Conservation (phyloP, 73 alveolate genomes). For the Paramecium octaurelia region DNA sequence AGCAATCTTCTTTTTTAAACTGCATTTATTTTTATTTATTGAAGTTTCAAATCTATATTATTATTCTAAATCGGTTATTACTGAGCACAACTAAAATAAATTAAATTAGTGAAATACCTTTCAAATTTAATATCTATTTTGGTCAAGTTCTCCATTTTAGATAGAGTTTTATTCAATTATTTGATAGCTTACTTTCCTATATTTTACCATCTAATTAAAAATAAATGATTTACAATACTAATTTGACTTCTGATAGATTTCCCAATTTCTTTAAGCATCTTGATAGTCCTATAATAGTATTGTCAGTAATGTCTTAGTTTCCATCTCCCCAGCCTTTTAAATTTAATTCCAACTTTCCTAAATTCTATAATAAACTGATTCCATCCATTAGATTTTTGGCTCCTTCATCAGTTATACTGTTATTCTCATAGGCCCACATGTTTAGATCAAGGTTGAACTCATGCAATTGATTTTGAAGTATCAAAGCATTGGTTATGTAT, state of each 20-base stretch:
- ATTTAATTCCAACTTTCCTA: constrained; percentile 39
- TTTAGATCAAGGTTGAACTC: constrained; percentile 15
- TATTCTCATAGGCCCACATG: constrained; percentile 46
- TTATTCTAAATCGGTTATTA: neutral
- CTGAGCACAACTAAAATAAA: neutral
- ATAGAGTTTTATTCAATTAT: neutral
- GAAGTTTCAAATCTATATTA: neutral
- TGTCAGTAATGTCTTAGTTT: neutral
- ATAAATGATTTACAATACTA: neutral
- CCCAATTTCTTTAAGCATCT: neutral
- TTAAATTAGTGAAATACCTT: neutral
- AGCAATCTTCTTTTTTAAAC: constrained; percentile 22
- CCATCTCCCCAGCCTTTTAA: constrained; percentile 49
- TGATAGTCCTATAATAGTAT: neutral
- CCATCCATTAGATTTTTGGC: constrained; percentile 11
- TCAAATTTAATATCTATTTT: constrained; percentile 15
- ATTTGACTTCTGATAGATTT: constrained; percentile 28
- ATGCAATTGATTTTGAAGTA: neutral
- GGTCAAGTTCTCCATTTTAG: neutral
- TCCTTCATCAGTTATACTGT: constrained; percentile 34
- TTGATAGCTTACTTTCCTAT: neutral
- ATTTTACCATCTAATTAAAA: neutral
- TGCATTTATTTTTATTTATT: constrained; percentile 21
- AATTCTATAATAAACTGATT: neutral
- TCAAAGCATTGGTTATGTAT: neutral